Evolutionary conservation across 257 asterid genomes (phyloP).

Genomic region (Solanum chmielewskii): DNA sequence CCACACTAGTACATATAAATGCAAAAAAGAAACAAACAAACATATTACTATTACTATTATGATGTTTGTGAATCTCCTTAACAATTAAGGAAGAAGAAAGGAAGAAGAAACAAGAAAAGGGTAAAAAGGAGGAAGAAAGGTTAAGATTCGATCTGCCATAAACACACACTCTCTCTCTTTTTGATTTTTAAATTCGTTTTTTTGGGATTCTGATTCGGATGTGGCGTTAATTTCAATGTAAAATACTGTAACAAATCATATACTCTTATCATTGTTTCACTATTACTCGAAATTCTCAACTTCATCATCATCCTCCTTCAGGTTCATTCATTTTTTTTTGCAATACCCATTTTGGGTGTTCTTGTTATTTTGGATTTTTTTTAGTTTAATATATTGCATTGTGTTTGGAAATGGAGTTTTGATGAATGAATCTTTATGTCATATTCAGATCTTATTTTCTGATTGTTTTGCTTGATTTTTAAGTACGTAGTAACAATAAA

Average conservation of each 20-base stretch:
- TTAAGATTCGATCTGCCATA: conserved; percentile 35
- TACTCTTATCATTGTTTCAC: neutral
- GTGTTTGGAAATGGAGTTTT: neutral
- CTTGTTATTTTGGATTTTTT: neutral
- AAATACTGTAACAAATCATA: conserved; percentile 3
- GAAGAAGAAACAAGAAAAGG: conserved; percentile 41
- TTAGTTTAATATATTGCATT: neutral
- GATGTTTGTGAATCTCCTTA: neutral
- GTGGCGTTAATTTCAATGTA: conserved; percentile 24
- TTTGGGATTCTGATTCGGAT: conserved; percentile 11
- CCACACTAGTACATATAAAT: neutral
- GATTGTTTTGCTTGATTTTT: neutral
- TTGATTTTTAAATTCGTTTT: neutral
- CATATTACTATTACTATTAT: neutral
- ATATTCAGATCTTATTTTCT: neutral
- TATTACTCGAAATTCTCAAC: conserved; percentile 12
- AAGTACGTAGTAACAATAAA: neutral
- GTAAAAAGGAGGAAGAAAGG: conserved; percentile 18
- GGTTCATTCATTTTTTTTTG: conserved; percentile 16
- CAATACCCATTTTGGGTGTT: neutral
- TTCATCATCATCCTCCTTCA: neutral
- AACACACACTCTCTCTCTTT: conserved; percentile 12
- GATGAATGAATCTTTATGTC: neutral
- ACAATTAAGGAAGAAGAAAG: conserved; percentile 23
- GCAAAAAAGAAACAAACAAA: neutral